A percentile compares a stretch with the other conserved stretches of the same genome.
Evolutionary conservation across 208 protist species (phyloP).

Genomic region (Trypanosomatidae sp.): DNA sequence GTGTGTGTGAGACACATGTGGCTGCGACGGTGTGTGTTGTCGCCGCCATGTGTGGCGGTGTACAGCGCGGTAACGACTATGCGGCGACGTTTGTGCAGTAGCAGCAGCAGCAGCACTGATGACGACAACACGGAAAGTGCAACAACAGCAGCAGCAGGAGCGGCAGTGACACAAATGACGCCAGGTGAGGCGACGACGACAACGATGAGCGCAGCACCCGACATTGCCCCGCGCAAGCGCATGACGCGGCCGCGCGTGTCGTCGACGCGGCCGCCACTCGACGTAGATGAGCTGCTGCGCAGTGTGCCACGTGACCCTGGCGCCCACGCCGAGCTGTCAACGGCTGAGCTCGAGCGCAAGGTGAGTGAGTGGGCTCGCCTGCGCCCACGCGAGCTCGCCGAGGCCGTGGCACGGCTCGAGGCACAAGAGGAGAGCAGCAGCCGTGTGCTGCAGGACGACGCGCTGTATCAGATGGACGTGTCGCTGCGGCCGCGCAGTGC

Average conservation of each 20-base stretch:
- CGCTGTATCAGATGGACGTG: slow-evolving; percentile 86
- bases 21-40: no score
- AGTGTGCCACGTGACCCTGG: slow-evolving; percentile 59
- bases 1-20: no score
- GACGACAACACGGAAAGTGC: no score
- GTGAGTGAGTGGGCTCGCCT: slow-evolving; percentile 62
- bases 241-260: slow-evolving; percentile 10
- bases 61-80: no score
- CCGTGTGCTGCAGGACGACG: slow-evolving; percentile 68
- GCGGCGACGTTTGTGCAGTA: no score
- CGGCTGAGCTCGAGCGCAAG: slow-evolving; percentile 75
- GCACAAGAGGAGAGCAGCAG: slow-evolving; percentile 54
- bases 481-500: slow-evolving; percentile 50
- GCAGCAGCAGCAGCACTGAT: no score
- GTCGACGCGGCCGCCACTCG: no score
- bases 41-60: no score
- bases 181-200: slow-evolving; percentile 18
- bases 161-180: no score
- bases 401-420: slow-evolving; percentile 39
- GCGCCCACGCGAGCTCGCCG: slow-evolving; percentile 55
- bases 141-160: no score
- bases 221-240: slow-evolving; percentile 21
- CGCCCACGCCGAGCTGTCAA: slow-evolving; percentile 70
- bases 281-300: neutral
- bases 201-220: no score